These are phyloP conservation scores for Apophysomyces trapeziformis DNA, from an alignment of 371 early-diverging fungal species.

Conservation along the genomic window DNA sequence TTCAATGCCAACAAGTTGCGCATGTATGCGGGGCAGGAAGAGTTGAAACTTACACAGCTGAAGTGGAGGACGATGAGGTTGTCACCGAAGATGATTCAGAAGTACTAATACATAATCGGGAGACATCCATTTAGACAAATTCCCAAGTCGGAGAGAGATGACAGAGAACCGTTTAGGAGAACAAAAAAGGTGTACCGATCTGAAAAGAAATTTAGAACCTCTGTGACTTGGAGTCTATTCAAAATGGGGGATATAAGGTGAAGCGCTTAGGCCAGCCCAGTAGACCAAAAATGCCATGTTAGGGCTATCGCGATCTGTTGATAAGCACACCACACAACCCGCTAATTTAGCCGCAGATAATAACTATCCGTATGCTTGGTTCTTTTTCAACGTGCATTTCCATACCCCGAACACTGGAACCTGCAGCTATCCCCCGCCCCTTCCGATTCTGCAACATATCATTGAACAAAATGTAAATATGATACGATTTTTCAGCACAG, in stretches of 20 bases:
- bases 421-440: no score
- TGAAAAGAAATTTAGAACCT: neutral
- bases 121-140: conserved; percentile 23
- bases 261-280: neutral
- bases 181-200: neutral
- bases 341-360: no score
- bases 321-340: neutral
- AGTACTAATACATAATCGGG: conserved; percentile 23
- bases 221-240: neutral
- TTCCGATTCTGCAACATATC: no score
- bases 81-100: neutral
- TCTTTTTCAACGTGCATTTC: no score
- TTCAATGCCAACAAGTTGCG: no score
- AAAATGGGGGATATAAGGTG: neutral
- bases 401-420: no score
- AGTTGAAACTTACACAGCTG: neutral
- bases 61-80: neutral
- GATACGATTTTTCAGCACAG: no score
- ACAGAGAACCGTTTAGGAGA: neutral
- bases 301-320: neutral
- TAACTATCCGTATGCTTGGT: no score
- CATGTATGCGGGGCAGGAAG: neutral
- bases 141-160: neutral
- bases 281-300: neutral
- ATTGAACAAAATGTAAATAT: no score